Base-by-base conservation (phyloP, 225 moss, liverwort and hornwort species). In the Pseudoscleropodium purum region DNA sequence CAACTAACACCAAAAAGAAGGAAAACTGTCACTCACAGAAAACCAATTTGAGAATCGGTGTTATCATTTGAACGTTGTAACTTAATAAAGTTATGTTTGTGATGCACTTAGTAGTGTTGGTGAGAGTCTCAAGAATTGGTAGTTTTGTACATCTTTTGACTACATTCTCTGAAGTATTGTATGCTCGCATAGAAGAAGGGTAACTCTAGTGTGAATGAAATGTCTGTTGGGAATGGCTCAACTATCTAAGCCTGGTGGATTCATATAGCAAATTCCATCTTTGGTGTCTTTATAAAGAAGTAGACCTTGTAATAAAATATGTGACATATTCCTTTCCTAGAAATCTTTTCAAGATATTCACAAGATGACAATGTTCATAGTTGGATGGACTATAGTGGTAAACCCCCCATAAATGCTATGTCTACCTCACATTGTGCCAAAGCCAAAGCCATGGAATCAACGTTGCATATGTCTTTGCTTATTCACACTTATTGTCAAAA, bases 301-400 rank as follows among this genome's bases (percentile, higher is more conserved):
- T n/a, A n/a, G 23, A 37, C 0, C 7, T 7, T n/a, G 7, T n/a
- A 69, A 13, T 1, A 1, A n/a, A 69, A 23, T 7, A 10, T 47
- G 9, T 0, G 7, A 0, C 20, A 69, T 69, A 23, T n/a, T 13
- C 2, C 0, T 69, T 23, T 0, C 7, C 0, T 6, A 11, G 6
- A 20, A 2, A 37, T 37, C 4, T 68, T 12, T 4, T n/a, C 7
- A 23, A 23, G 0, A 4, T 69, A 23, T 2, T 4, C 0, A 7
- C 21, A 69, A 7, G 1, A n/a, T 3, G 4, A 69, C 0, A 3
- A n/a, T 23, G 12, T n/a, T 4, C 7, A n/a, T n/a, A n/a, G n/a
- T 69, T 13, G 7, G 21, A 2, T n/a, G 13, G n/a, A n/a, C 23
- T n/a, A 12, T 37, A 16, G 13, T n/a, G 4, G 13, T 21, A 37